A percentile compares a stretch with the other conserved stretches of the same genome.
These are phyloP conservation scores for Carex arenaria DNA, from an alignment of 202 grass and related monocot genomes.

Conservation along the genomic window DNA sequence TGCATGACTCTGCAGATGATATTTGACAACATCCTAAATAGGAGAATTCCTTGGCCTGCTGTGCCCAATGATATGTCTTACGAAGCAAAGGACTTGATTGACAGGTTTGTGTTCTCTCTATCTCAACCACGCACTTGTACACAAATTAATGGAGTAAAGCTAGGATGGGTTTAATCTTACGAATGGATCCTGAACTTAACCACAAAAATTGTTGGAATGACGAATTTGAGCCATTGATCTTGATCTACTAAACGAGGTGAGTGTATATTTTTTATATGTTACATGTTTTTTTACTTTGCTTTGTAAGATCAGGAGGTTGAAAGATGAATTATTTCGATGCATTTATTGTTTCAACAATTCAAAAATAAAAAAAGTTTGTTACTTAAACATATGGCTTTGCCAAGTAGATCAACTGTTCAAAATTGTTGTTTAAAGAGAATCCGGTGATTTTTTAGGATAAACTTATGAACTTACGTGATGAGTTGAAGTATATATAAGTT, in stretches of 20 bases:
- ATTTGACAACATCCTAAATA: slow-evolving; percentile 39
- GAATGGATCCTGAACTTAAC: neutral
- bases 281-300: neutral
- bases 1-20: slow-evolving; percentile 25
- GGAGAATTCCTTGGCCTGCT: slow-evolving; percentile 35
- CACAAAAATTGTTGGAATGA: neutral
- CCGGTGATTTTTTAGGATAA: neutral
- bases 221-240: neutral
- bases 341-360: neutral
- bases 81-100: slow-evolving; percentile 35
- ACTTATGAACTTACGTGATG: neutral
- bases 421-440: neutral
- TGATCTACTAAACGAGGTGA: neutral
- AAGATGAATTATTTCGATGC: neutral
- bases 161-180: neutral
- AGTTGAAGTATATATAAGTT: neutral
- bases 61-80: slow-evolving; percentile 29
- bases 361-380: neutral
- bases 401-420: neutral
- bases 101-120: slow-evolving; percentile 26
- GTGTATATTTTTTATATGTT: neutral
- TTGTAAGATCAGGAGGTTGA: neutral
- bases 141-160: neutral
- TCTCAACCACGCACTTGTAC: neutral
- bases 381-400: neutral